Base-by-base conservation (phyloP, 2,329 filamentous ascomycete genomes). In the Ascomycota sp. region DNA sequence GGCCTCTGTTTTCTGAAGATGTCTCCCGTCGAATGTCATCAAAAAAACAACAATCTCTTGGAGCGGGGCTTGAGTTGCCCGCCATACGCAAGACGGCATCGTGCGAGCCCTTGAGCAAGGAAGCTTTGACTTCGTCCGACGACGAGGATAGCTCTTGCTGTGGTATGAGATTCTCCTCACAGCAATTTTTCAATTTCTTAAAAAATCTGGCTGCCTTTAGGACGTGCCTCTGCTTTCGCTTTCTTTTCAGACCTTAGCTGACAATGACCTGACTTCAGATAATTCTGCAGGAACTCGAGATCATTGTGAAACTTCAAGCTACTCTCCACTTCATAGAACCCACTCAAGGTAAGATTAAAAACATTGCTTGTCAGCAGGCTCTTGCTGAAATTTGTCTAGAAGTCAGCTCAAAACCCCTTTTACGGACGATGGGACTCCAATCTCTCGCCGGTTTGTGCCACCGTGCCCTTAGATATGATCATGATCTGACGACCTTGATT, bases 11-110 rank as follows among this genome's bases (percentile, higher is more conserved):
- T 1, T 29, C 30, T 30, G 33, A 31, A 28, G 25, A 35, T 31
- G 33, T 25, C 29, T 31, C 31, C 33, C n/a, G 26, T 12, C 12
- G 26, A 25, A 6, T 28, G 25, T n/a, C 28, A 10, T 13, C 34
- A 27, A 12, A 29, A 25, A 10, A 33, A 28, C 24, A 33, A 24
- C 24, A 26, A 11, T 36, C 37, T 27, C 29, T 36, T 4, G 32
- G 30, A 25, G 13, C 33, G 2, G 33, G 33, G 6, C 27, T 33
- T 16, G 36, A 31, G 16, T 31, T 38, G 27, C 36, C 25, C 21
- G 34, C 31, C 5, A 34, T 41, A 33, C 34, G 37, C 28, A 42
- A 37, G 27, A 33, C 36, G 6, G 35, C 39, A 12, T 42, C 40
- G 21, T 38, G 37, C 33, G 39, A 42, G 30, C 39, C 40, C 24